Base-by-base conservation (phyloP, 495 filamentous ascomycete species). In the Xylaria telfairii region DNA sequence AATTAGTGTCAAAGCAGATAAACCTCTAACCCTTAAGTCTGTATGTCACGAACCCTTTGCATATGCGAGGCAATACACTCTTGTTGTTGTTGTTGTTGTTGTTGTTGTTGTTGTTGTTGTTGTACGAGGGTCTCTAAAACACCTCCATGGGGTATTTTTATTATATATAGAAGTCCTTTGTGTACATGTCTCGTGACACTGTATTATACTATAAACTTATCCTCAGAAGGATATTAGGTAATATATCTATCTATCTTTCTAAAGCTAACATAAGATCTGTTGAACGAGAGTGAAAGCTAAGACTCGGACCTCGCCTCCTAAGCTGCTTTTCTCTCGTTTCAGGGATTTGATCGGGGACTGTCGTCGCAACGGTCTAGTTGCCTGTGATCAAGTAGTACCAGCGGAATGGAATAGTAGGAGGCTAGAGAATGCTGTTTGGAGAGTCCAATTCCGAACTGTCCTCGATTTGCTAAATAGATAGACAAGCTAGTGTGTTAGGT, bases 281-380 rank as follows among this genome's bases (percentile, higher is more conserved):
- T 17, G 56, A 59, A 28, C 15, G 24, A 37, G 32, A 32, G 56
- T 24, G 10, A 59, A 17, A 26, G 37, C 30, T 6, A 59, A 37
- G 56, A 26, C 56, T 37, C 37, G 30, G 19, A 37, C 56, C 28
- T 34, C 30, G 12, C 17, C 32, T 9, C 37, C 56, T n/a, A 15
- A 59, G 56, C 56, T 17, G n/a, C 30, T 54, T 10, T 32, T 59
- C 56, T 13, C 56, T 21, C 30, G 56, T 34, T 37, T 59, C 56
- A 21, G 37, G 12, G 30, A 17, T 37, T 12, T 59, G 17, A 8
- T 59, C 19, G 15, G 56, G 56, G 19, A 59, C n/a, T 37, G 15
- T 2, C 32, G 56, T 59, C 32, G 28, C 30, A 34, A 32, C 56
- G 19, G 37, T 59, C 56, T 32, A 59, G 32, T 59, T 39, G 17